A percentile compares a stretch with the other conserved stretches of the same genome.
These are phyloP conservation scores for Capsella bursapastoris DNA, from an alignment of 345 rosid species.

Conservation along the genomic window DNA sequence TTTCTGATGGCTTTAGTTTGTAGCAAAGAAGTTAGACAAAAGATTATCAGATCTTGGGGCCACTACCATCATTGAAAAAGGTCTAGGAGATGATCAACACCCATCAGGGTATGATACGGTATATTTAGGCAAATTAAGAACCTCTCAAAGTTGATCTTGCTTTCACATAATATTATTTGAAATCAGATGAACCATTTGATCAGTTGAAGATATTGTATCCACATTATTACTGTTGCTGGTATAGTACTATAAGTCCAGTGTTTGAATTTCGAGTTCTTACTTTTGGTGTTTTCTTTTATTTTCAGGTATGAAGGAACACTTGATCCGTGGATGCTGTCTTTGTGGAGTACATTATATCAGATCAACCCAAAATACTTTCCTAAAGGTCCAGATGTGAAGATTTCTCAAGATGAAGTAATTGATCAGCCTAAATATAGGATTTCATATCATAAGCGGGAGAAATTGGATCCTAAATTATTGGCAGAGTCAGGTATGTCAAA, in stretches of 20 bases:
- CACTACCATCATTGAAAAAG: conserved; percentile 64
- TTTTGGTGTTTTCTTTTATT: conserved; percentile 19
- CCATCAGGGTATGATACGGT: conserved; percentile 84
- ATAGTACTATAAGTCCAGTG: background rate
- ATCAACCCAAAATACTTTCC: conserved; percentile 69
- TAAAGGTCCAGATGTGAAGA: conserved; percentile 63
- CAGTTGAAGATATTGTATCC: conserved; percentile 9
- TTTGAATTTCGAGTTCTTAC: background rate
- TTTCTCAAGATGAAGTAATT: conserved; percentile 51
- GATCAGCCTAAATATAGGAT: conserved; percentile 71
- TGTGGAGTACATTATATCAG: conserved; percentile 69
- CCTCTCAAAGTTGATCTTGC: background rate
- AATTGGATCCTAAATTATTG: conserved; percentile 36
- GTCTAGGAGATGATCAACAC: conserved; percentile 97
- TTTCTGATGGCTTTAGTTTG: conserved; percentile 71
- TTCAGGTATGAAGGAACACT: conserved; percentile 89
- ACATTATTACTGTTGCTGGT: conserved; percentile 2
- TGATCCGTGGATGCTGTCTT: conserved; percentile 92
- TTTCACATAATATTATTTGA: background rate
- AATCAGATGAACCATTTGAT: background rate
- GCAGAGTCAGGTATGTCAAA: conserved; percentile 54
- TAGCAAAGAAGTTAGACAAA: conserved; percentile 91
- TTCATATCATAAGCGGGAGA: conserved; percentile 49
- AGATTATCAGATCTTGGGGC: conserved; percentile 91
- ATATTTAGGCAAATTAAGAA: conserved; percentile 14